Conservation (phyloP, 2,329 filamentous ascomycete genomes). For the Sclerotinia trifoliorum region DNA sequence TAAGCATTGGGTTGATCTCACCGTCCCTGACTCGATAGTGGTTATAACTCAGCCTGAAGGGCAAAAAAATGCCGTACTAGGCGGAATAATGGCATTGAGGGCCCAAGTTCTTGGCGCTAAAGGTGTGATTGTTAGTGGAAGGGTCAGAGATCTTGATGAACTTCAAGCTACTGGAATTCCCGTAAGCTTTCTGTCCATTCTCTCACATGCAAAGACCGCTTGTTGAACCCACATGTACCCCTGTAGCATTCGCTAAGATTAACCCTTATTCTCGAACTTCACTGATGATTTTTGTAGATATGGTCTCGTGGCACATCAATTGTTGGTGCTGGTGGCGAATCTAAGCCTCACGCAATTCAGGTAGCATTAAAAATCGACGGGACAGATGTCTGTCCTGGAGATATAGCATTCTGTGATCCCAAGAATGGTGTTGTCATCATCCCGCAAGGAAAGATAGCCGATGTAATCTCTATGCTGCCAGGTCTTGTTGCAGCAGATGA, state of each 20-base stretch:
- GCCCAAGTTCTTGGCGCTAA: slow-evolving; percentile 62
- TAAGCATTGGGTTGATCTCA: slow-evolving; percentile 68
- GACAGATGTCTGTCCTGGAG: slow-evolving; percentile 51
- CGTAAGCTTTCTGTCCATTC: slow-evolving; percentile 44
- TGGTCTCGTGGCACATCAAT: slow-evolving; percentile 58
- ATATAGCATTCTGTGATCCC: slow-evolving; percentile 68
- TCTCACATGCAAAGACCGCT: neutral
- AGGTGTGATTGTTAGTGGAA: slow-evolving; percentile 65
- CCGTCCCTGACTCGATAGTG: slow-evolving; percentile 58
- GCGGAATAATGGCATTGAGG: slow-evolving; percentile 72
- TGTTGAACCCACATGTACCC: neutral
- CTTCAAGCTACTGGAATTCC: slow-evolving; percentile 55
- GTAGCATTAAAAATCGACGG: slow-evolving; percentile 47
- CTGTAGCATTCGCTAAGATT: neutral
- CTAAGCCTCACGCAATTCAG: slow-evolving; percentile 55
- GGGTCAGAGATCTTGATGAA: slow-evolving; percentile 65
- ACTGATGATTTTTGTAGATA: slow-evolving; percentile 43
- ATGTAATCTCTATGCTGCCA: slow-evolving; percentile 55
- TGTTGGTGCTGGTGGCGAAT: slow-evolving; percentile 56
- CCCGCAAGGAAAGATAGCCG: slow-evolving; percentile 57
- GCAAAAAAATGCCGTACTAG: slow-evolving; percentile 69
- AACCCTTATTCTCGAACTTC: slow-evolving; percentile 1
- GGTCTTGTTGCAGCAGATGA: slow-evolving; percentile 50
- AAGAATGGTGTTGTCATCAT: slow-evolving; percentile 69
- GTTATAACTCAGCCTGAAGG: slow-evolving; percentile 64